Percentiles rank a stretch among this genome's conserved stretches.
These are phyloP conservation scores for Rosa persica DNA, from an alignment of 306 rosid species.

Conservation along the genomic window DNA sequence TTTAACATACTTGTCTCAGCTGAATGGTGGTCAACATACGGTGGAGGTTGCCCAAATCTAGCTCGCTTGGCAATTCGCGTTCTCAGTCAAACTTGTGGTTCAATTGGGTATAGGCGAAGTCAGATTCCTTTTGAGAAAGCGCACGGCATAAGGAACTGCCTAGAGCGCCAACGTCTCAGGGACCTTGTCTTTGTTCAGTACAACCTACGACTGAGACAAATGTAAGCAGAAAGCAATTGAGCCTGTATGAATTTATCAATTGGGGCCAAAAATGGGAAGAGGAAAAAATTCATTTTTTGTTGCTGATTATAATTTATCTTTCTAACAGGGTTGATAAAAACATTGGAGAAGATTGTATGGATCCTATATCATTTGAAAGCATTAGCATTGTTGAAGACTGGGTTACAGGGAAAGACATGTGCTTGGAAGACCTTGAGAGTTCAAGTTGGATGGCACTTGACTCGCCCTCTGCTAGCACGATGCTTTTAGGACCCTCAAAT, in stretches of 20 bases:
- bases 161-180: constrained; percentile 75
- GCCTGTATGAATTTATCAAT: constrained; percentile 11
- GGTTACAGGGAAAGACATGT: constrained; percentile 51
- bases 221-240: constrained; percentile 33
- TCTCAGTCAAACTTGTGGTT: constrained; percentile 86
- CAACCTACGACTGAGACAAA: constrained; percentile 40
- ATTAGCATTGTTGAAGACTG: constrained; percentile 60
- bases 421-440: constrained; percentile 55
- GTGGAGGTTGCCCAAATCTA: constrained; percentile 87
- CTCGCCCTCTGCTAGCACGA: constrained; percentile 46
- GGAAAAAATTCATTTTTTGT: constrained; percentile 7
- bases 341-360: constrained; percentile 51
- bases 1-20: constrained; percentile 44
- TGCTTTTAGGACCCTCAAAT: constrained; percentile 49
- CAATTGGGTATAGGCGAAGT: constrained; percentile 47
- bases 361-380: constrained; percentile 62
- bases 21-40: constrained; percentile 98
- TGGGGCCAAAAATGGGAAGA: constrained; percentile 23
- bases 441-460: constrained; percentile 65
- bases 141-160: constrained; percentile 54
- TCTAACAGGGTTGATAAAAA: constrained; percentile 46
- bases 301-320: constrained; percentile 27
- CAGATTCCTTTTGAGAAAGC: constrained; percentile 54
- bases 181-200: constrained; percentile 75
- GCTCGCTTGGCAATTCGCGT: constrained; percentile 75